Evolutionary conservation across 2,329 filamentous ascomycete genomes (phyloP).

Genomic region (Aspergillus sergii): DNA sequence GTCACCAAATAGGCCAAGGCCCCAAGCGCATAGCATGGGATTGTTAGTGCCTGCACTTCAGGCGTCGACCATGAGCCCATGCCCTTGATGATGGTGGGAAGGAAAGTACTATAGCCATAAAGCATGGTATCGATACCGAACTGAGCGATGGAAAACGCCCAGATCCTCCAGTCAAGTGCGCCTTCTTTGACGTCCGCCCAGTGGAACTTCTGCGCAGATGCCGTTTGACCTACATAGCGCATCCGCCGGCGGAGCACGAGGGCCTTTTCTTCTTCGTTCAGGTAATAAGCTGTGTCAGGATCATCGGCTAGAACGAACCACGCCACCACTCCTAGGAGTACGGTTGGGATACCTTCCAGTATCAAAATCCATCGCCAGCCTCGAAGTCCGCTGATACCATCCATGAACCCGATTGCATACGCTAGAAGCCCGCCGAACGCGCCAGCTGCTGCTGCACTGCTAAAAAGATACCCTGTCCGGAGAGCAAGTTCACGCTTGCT

Average conservation of each 20-base stretch:
- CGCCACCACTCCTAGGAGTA: conserved; percentile 58
- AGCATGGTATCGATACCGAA: conserved; percentile 77
- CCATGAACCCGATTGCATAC: conserved; percentile 73
- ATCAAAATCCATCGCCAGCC: conserved; percentile 75
- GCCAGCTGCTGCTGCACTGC: conserved; percentile 66
- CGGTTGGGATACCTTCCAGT: conserved; percentile 58
- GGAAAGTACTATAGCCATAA: conserved; percentile 76
- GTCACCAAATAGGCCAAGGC: conserved; percentile 68
- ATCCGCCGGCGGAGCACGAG: conserved; percentile 57
- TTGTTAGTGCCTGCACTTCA: conserved; percentile 73
- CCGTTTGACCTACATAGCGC: conserved; percentile 53
- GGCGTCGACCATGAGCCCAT: conserved; percentile 66
- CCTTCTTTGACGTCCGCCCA: conserved; percentile 67
- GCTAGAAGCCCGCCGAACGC: conserved; percentile 73
- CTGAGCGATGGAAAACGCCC: conserved; percentile 68
- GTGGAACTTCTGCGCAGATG: conserved; percentile 56
- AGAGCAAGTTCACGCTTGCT: conserved; percentile 72
- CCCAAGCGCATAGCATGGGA: conserved; percentile 75
- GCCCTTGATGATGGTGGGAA: conserved; percentile 75
- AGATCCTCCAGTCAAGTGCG: conserved; percentile 75
- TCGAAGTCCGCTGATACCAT: conserved; percentile 63
- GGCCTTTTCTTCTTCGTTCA: conserved; percentile 61
- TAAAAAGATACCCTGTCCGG: conserved; percentile 72
- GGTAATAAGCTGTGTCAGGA: conserved; percentile 65
- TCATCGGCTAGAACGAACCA: conserved; percentile 66